phyloP scores from a whole-genome alignment of 768 basidiomycete species.

The Vishniacozyma victoriae region DNA sequence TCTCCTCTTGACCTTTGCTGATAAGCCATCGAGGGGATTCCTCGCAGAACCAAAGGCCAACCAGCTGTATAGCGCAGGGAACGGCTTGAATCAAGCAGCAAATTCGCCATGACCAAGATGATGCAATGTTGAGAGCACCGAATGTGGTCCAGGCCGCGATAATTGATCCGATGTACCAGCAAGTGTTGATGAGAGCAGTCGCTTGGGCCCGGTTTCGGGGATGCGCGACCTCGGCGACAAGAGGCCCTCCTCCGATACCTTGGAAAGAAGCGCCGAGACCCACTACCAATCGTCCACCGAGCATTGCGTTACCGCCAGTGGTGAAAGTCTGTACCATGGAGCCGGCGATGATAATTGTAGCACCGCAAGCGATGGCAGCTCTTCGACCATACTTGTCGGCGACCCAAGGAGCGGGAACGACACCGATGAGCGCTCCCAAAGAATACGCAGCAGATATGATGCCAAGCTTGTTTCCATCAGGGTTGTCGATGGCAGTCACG shows the following conservation, averaged over 20 bases:
- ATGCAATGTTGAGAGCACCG: slow-evolving; percentile 17
- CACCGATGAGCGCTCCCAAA: slow-evolving; percentile 22
- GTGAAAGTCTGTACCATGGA: slow-evolving; percentile 21
- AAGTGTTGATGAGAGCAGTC: slow-evolving; percentile 20
- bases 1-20: slow-evolving; percentile 20
- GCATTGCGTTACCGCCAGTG: not conserved
- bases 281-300: slow-evolving; percentile 13
- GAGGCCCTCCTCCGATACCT: slow-evolving; percentile 23
- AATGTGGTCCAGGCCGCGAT: slow-evolving; percentile 18
- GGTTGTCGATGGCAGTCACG: slow-evolving; percentile 18
- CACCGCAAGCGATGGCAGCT: slow-evolving; percentile 16
- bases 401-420: slow-evolving; percentile 22
- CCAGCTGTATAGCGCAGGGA: slow-evolving; percentile 21
- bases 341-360: slow-evolving; percentile 14
- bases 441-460: slow-evolving; percentile 21
- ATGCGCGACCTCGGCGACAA: slow-evolving; percentile 33
- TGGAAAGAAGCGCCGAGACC: slow-evolving; percentile 4
- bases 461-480: slow-evolving; percentile 20
- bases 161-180: slow-evolving; percentile 13
- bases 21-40: slow-evolving; percentile 34
- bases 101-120: slow-evolving; percentile 26
- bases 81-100: slow-evolving; percentile 24
- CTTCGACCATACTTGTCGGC: slow-evolving; percentile 20
- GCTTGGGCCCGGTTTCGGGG: slow-evolving; percentile 23
- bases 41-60: slow-evolving; percentile 17